These are phyloP conservation scores for Saitozyma podzolica DNA, from an alignment of 768 basidiomycete species.

Conservation along the genomic window DNA sequence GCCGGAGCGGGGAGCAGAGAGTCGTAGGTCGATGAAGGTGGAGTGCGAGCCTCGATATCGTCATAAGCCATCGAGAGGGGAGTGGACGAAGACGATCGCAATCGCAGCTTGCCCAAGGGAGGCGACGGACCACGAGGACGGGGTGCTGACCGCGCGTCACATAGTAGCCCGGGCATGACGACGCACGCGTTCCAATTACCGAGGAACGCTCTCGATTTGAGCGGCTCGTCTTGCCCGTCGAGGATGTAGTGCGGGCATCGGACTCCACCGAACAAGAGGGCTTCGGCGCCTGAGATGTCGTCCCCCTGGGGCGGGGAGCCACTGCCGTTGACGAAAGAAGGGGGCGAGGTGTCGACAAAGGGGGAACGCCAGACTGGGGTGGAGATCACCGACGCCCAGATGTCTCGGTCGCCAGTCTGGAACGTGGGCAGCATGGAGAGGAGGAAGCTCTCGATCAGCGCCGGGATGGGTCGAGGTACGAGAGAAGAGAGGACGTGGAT, in stretches of 20 bases:
- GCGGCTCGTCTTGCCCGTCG: neutral
- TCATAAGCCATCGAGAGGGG: no score
- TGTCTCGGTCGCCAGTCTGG: slow-evolving; percentile 6
- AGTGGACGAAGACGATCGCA: no score
- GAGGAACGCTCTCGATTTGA: slow-evolving; percentile 20
- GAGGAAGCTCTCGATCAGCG: slow-evolving; percentile 34
- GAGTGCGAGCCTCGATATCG: no score
- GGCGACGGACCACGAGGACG: no score
- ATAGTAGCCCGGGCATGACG: slow-evolving; percentile 20
- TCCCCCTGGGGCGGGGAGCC: neutral
- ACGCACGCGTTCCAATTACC: slow-evolving; percentile 23
- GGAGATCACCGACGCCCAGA: slow-evolving; percentile 16
- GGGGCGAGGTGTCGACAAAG: neutral
- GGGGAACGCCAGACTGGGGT: slow-evolving; percentile 11
- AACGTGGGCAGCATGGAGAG: slow-evolving; percentile 24
- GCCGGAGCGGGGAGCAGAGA: no score
- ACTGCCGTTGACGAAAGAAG: neutral
- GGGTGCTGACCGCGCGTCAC: slow-evolving; percentile 7
- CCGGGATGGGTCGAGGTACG: slow-evolving; percentile 22
- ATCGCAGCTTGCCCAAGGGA: no score
- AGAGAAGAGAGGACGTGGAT: slow-evolving; percentile 30
- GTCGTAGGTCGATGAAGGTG: no score
- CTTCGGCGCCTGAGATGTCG: slow-evolving; percentile 15
- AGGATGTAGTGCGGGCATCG: slow-evolving; percentile 15
- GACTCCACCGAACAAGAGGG: slow-evolving; percentile 29